Base-by-base conservation (phyloP, 192 early-diverging fungal species). In the Coemansia sp. region DNA sequence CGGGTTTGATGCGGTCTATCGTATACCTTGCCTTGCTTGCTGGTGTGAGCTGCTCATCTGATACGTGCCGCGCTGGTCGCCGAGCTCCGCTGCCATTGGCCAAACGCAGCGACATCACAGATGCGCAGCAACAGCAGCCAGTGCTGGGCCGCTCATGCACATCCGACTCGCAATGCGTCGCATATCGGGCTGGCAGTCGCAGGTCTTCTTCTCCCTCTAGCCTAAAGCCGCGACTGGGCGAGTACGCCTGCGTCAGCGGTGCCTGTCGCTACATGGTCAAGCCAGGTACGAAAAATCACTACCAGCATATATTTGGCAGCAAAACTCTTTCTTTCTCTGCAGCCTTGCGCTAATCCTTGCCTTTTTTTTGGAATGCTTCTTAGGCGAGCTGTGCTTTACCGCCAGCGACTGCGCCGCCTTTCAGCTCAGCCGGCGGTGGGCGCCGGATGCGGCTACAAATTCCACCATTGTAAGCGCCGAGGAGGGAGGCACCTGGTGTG, bases 181-280 rank as follows among this genome's bases (percentile, higher is more conserved):
- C 59, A 29, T 71, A 73, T 67, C 60, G 78, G 62, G 40, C 73
- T 56, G 61, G 75, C 2, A 60, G 56, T 1, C 35, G 49, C 19
- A 60, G 54, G 19, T 76, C 65, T 7, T 62, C 59, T 15, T 63
- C 65, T 29, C 38, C 17, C 5, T 11, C 2, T 32, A 53, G n/a
- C n/a, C 53, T 15, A 12, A 79, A 73, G 19, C 40, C 65, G 20
- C 38, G 81, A 31, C 60, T 83, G 5, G 85, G 84, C 36, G 87
- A 86, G 53, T 89, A 87, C 57, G 84, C 85, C 14, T 89, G 88
- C 59, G 64, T 87, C n/a, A 59, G 74, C 31, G 74, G 77, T 32
- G 40, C 54, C 6, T 90, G 89, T 66, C 79, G 76, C 10, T 90
- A 88, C 76, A 74, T 87, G 12, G 87, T 90, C 35, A 64, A 79